These are phyloP conservation scores for Aureobasidium subglaciale DNA, from an alignment of 2,329 filamentous ascomycete genomes.

Conservation along the genomic window DNA sequence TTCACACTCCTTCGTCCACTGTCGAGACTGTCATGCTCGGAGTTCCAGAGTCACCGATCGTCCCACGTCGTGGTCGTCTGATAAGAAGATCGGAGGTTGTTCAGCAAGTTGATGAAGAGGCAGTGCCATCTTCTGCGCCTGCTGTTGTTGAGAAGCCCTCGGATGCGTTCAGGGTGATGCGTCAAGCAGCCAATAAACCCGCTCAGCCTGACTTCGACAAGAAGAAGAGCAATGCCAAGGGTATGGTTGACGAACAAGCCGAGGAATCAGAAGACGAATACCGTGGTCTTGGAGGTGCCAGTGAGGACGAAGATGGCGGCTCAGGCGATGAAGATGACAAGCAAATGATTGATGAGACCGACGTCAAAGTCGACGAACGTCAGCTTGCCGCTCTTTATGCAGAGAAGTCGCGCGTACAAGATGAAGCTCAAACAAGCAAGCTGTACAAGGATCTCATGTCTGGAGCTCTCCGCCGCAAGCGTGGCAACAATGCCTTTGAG, in stretches of 20 bases:
- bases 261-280: slow-evolving; percentile 99
- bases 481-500: slow-evolving; percentile 58
- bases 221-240: slow-evolving; percentile 78
- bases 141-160: slow-evolving; percentile 21
- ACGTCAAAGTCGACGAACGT: slow-evolving; percentile 69
- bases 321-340: slow-evolving; percentile 69
- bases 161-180: slow-evolving; percentile 64
- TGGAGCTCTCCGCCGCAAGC: slow-evolving; percentile 76
- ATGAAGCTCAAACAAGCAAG: slow-evolving; percentile 84
- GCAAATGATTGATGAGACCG: slow-evolving; percentile 81
- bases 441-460: slow-evolving; percentile 89
- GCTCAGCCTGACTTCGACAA: slow-evolving; percentile 64
- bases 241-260: slow-evolving; percentile 86
- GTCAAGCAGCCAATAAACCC: slow-evolving; percentile 50
- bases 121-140: slow-evolving; percentile 20
- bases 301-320: slow-evolving; percentile 75
- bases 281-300: slow-evolving; percentile 81
- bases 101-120: slow-evolving; percentile 41
- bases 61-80: slow-evolving; percentile 47
- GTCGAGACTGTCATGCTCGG: slow-evolving; percentile 59
- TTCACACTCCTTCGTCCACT: slow-evolving; percentile 58
- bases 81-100: slow-evolving; percentile 33
- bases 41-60: slow-evolving; percentile 58
- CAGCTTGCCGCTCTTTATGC: slow-evolving; percentile 81
- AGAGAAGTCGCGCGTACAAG: slow-evolving; percentile 68